Evolutionary conservation across 1,139 yeast genomes (phyloP), one percentile per base, ranked within the genome.

Genomic region (Protomyces pachydermus): DNA sequence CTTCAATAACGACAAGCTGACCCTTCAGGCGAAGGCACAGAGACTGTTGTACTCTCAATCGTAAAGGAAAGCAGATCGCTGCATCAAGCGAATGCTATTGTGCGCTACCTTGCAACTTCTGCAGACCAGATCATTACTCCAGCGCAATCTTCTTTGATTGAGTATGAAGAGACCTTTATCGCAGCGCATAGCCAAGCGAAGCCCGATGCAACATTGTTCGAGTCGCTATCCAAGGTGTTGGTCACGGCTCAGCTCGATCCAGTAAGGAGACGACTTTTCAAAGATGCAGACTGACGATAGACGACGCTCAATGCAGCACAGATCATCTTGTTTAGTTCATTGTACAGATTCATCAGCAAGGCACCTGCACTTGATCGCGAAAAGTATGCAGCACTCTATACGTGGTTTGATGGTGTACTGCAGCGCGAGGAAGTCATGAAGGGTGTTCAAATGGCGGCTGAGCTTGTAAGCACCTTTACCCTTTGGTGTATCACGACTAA

Each of bases 71-170:
- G 28, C 50, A 58, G 54, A 42, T 39, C 60, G 6, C 80, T 91
- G 69, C 77, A 82, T 67, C 96, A 90, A 74, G 82, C 95, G 39
- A 89, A 91, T 74, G 88, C 97, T 28, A 87, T 91, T 66, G 91
- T 89, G 66, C 84, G 61, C 20, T 57, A 57, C 28, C 38, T 57
- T 69, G 50, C 65, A 12, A 3, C 48, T 42, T 42, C 69, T 3
- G 64, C 63, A 32, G 56, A 69, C 69, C 32, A 55, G 69, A 18
- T 46, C 60, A 12, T 66, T 6, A 60, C 63, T 6, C 54, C 51
- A 6, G 48, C 23, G 2, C 67, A 62, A 18, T 60, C 64, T 12
- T 53, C 67, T 1, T 25, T 68, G 35, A 64, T 67, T 45, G 69
- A 67, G 55, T 64, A 60, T 60, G 74, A 70, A 54, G 73, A 72